These are phyloP conservation scores for Saururus chinensis DNA, from an alignment of 164 flowering plant species.

Conservation along the genomic window DNA sequence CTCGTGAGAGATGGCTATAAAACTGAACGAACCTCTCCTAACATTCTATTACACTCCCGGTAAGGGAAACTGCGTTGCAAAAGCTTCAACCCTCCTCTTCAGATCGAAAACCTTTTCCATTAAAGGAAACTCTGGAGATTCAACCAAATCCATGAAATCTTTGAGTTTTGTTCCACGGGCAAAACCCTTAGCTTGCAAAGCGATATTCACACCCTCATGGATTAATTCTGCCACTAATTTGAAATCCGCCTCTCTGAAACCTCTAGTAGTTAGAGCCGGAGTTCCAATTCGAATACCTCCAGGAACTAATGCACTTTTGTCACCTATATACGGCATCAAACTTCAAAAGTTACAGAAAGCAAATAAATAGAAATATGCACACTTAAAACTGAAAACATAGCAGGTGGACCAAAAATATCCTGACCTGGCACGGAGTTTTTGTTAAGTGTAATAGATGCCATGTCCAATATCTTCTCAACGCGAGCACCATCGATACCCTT, in stretches of 20 bases:
- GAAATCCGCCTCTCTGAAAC: slow-evolving; percentile 67
- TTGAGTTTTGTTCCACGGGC: slow-evolving; percentile 71
- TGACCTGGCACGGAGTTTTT: slow-evolving; percentile 92
- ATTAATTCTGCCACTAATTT: slow-evolving; percentile 58
- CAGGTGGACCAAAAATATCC: background rate
- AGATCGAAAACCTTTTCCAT: slow-evolving; percentile 38
- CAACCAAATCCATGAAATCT: slow-evolving; percentile 62
- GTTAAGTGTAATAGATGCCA: slow-evolving; percentile 89
- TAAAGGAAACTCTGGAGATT: slow-evolving; percentile 53
- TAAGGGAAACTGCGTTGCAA: slow-evolving; percentile 70
- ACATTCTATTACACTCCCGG: slow-evolving; percentile 48
- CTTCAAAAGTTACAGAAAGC: background rate
- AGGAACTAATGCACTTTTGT: slow-evolving; percentile 81
- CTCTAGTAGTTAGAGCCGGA: slow-evolving; percentile 97
- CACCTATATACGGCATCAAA: slow-evolving; percentile 28
- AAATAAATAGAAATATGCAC: background rate
- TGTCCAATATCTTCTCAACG: slow-evolving; percentile 82
- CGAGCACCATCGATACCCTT: slow-evolving; percentile 87
- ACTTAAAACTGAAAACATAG: background rate
- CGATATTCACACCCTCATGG: slow-evolving; percentile 78
- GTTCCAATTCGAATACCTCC: slow-evolving; percentile 94
- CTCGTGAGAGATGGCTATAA: background rate
- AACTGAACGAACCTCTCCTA: background rate
- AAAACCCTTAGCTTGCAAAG: slow-evolving; percentile 50
- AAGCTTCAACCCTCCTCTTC: slow-evolving; percentile 54